Evolutionary conservation across 2,329 filamentous ascomycete species (phyloP).

Genomic region (Atkinsonella hypoxylon): DNA sequence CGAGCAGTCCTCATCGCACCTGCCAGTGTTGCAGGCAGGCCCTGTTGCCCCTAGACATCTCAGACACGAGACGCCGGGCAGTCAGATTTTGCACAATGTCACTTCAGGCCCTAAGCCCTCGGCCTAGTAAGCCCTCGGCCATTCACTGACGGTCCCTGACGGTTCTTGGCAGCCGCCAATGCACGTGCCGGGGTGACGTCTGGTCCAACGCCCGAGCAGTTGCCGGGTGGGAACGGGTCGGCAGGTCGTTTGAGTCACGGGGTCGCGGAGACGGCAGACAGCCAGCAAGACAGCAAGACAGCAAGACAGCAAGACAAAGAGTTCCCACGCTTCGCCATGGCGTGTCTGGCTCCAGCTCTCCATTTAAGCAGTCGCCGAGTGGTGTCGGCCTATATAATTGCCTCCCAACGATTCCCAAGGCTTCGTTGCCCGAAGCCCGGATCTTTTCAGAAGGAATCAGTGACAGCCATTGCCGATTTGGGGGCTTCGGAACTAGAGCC

Average conservation of each 20-base stretch:
- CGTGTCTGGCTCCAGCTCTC: background rate
- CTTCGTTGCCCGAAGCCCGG: no score
- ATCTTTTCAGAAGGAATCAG: background rate
- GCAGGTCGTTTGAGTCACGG: background rate
- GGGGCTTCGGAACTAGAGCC: background rate
- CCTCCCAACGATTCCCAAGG: no score
- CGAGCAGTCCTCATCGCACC: no score
- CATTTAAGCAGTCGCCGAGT: background rate
- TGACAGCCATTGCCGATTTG: background rate
- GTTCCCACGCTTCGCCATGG: background rate
- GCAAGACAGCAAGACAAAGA: background rate
- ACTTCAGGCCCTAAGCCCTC: background rate
- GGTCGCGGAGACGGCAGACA: background rate
- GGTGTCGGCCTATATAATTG: background rate
- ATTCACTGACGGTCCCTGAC: no score
- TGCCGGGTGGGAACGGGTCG: background rate
- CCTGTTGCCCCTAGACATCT: background rate
- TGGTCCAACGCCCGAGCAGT: background rate
- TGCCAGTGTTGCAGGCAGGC: no score
- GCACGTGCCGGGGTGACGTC: background rate
- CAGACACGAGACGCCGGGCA: background rate
- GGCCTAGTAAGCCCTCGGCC: no score
- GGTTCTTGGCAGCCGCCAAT: background rate
- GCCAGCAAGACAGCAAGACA: background rate
- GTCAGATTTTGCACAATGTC: background rate